Evolutionary conservation across 306 rosid genomes (phyloP), one percentile per base, ranked within the genome.

Genomic region (Sophora flavescens): DNA sequence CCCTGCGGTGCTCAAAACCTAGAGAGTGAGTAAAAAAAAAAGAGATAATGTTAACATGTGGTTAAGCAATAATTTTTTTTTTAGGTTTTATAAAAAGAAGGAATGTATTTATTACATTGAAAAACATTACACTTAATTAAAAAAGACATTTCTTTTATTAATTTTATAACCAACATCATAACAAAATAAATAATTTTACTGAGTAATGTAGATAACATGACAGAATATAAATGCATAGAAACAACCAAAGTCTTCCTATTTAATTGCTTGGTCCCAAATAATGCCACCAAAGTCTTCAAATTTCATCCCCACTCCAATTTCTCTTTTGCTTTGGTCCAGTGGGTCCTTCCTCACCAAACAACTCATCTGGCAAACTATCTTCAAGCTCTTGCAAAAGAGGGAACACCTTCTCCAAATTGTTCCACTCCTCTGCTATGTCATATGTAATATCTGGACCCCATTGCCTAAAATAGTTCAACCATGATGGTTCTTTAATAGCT

Each of bases 281-380:
- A 53, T 54, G 61, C 33, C 14, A 54, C 61, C 30, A 50, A 50
- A 4, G 18, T 50, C 17, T 51, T 75, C 61, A 74, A 16, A 28
- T 9, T 39, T 75, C 85, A 33, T 81, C 81, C 2, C 85, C 81
- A 35, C 8, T 33, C 85, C 85, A 81, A 81, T 53, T 75, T 63
- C 53, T 44, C 64, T 81, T 81, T 41, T 62, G 63, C 74, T 81
- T 81, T 5, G 85, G 85, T 6, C 85, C 85, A 8, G 81, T 81
- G 67, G 85, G 85, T 16, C 85, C 85, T 22, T 81, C 78, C 17
- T 81, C 74, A 9, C 85, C 81, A 4, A 76, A 62, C 56, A 81
- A 33, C 28, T 75, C 85, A 75, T 12, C 5, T 3, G 85, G 81
- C 6, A 81, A 75, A 14, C 0, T n/a, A 54, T 54, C 9, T 30